Conservation (phyloP, 164 flowering plant species). For the Macadamia tetraphylla region DNA sequence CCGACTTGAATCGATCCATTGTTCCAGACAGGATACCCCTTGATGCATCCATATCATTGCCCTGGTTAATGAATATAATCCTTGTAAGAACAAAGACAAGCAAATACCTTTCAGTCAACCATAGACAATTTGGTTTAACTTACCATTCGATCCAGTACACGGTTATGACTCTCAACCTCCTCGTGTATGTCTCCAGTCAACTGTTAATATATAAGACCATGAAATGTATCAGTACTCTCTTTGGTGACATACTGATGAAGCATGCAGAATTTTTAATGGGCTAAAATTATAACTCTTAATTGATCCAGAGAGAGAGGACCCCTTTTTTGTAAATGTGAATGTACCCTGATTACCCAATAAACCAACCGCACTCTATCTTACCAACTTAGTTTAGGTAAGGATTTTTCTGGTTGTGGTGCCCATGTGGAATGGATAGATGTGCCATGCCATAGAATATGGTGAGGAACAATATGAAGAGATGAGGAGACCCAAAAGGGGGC, state of each 20-base stretch:
- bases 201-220: conserved; percentile 30
- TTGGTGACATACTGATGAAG: neutral
- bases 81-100: neutral
- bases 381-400: no score
- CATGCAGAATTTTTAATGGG: neutral
- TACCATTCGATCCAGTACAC: conserved; percentile 79
- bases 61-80: conserved; percentile 38
- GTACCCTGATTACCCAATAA: no score
- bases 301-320: no score
- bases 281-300: no score
- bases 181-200: conserved; percentile 83
- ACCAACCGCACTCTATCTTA: no score
- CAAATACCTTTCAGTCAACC: neutral
- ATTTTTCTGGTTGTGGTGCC: no score
- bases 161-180: conserved; percentile 82
- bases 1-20: conserved; percentile 81
- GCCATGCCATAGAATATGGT: no score
- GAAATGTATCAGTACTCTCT: neutral
- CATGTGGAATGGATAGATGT: no score
- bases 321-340: no score
- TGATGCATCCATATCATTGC: conserved; percentile 77
- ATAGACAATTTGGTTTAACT: neutral
- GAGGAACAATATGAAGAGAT: no score
- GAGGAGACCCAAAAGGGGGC: no score
- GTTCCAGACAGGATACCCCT: conserved; percentile 87